Conservation (phyloP, 2,329 filamentous ascomycete species). For the Hymenotorrendiella dingleyae region DNA sequence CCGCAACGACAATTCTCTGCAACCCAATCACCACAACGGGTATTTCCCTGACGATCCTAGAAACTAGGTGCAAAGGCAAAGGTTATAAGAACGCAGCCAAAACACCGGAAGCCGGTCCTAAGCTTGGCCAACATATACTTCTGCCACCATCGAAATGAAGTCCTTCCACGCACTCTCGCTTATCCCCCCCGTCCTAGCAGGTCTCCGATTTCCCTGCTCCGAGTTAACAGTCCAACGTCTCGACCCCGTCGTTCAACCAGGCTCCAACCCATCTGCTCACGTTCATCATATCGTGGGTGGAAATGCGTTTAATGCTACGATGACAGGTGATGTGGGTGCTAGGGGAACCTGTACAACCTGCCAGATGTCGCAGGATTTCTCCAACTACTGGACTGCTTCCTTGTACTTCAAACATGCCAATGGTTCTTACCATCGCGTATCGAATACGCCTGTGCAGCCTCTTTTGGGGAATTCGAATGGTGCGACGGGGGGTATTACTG, state of each 20-base stretch:
- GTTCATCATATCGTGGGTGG: constrained; percentile 18
- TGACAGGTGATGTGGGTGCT: constrained; percentile 13
- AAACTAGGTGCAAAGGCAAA: too few relatives aligned
- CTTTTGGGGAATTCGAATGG: constrained; percentile 8
- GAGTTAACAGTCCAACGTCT: constrained; percentile 14
- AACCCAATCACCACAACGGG: too few relatives aligned
- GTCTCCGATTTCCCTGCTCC: constrained; percentile 17
- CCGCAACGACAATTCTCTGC: too few relatives aligned
- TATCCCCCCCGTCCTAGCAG: constrained; percentile 6
- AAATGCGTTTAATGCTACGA: constrained; percentile 13
- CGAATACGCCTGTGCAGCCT: constrained; percentile 7
- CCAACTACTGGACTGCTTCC: constrained; percentile 29
- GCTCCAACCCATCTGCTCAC: constrained; percentile 10
- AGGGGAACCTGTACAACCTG: constrained; percentile 17
- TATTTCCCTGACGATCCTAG: too few relatives aligned
- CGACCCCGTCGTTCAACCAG: constrained; percentile 16
- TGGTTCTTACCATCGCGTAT: constrained; percentile 15
- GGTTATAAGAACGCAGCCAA: too few relatives aligned
- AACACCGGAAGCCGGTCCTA: too few relatives aligned
- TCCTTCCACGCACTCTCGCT: constrained; percentile 6
- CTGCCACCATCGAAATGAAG: constrained; percentile 12
- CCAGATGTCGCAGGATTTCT: constrained; percentile 16
- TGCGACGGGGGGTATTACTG: constrained; percentile 14
- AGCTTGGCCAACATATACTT: too few relatives aligned
- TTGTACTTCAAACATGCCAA: constrained; percentile 17